Conservation (phyloP, 2,329 filamentous ascomycete species). For the Cladophialophora carrionii region DNA sequence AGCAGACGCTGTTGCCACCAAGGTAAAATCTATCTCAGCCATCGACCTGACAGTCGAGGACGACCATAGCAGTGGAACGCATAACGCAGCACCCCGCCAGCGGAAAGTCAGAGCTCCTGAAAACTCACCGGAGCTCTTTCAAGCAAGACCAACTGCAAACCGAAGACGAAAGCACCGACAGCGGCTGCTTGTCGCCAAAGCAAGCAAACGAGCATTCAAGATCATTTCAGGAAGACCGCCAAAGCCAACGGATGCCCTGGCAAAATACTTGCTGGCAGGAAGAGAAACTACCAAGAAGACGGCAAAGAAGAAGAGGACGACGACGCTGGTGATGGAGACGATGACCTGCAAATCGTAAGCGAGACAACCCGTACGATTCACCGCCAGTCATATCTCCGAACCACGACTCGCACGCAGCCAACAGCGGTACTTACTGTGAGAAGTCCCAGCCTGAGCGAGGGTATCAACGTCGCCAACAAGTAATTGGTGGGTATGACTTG, state of each 20-base stretch:
- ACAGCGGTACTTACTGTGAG: slow-evolving; percentile 17
- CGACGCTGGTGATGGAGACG: not conserved
- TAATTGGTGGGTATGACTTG: not conserved
- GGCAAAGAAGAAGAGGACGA: not conserved
- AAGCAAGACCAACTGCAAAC: not conserved
- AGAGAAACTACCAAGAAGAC: not conserved
- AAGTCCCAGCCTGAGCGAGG: slow-evolving; percentile 21
- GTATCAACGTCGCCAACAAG: not conserved
- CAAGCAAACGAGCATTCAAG: not conserved
- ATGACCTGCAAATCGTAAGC: slow-evolving; percentile 17
- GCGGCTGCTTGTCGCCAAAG: not conserved
- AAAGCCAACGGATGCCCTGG: not conserved
- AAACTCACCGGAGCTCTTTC: not conserved
- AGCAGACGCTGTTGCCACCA: not conserved
- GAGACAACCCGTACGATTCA: not conserved
- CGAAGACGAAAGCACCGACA: not conserved
- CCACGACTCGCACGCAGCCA: not conserved
- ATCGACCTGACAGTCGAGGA: slow-evolving; percentile 1
- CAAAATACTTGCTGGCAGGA: not conserved
- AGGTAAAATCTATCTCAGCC: not conserved
- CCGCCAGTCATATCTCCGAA: not conserved
- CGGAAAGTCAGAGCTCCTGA: not conserved
- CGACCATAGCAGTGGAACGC: not conserved
- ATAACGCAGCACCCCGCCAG: not conserved
- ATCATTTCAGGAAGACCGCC: not conserved